Percentiles rank a stretch among this genome's conserved stretches.
phyloP scores from a whole-genome alignment of 2,329 filamentous ascomycete genomes.

The Xylariomycetidae sp. region DNA sequence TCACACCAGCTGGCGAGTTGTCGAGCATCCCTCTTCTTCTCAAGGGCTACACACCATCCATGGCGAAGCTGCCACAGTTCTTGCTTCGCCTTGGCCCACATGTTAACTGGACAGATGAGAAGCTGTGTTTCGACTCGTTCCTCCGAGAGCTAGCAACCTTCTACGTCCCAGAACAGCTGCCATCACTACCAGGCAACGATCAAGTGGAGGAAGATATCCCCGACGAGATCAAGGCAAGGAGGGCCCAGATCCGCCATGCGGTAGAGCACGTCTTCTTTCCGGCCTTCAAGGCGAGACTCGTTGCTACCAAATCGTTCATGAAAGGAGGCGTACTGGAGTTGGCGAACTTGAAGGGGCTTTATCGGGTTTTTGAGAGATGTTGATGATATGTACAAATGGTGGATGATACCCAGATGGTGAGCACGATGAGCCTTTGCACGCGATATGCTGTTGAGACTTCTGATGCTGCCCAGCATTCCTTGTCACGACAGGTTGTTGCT shows the following conservation, averaged over 20 bases:
- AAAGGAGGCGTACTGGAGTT: conserved; percentile 75
- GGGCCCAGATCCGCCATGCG: conserved; percentile 65
- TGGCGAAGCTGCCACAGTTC: conserved; percentile 86
- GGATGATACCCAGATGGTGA: not conserved
- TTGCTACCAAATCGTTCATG: conserved; percentile 76
- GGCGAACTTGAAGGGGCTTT: conserved; percentile 86
- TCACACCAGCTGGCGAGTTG: conserved; percentile 73
- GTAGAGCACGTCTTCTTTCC: conserved; percentile 89
- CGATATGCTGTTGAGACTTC: too few relatives aligned
- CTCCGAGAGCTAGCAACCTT: conserved; percentile 83
- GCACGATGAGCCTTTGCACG: too few relatives aligned
- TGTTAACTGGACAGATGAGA: conserved; percentile 82
- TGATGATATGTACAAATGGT: too few relatives aligned
- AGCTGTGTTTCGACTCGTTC: conserved; percentile 79
- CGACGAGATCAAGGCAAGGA: conserved; percentile 51
- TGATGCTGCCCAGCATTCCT: too few relatives aligned
- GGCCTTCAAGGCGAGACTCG: conserved; percentile 74
- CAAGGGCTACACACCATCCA: conserved; percentile 80
- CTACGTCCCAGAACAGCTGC: conserved; percentile 83
- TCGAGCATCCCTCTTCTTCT: conserved; percentile 76
- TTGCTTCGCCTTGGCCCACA: conserved; percentile 82
- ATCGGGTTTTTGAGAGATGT: conserved; percentile 92
- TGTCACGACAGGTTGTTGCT: too few relatives aligned
- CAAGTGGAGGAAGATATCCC: conserved; percentile 37
- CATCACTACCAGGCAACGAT: conserved; percentile 34